Conservation (phyloP, 768 basidiomycete genomes). For the Tulasnella calospora region DNA sequence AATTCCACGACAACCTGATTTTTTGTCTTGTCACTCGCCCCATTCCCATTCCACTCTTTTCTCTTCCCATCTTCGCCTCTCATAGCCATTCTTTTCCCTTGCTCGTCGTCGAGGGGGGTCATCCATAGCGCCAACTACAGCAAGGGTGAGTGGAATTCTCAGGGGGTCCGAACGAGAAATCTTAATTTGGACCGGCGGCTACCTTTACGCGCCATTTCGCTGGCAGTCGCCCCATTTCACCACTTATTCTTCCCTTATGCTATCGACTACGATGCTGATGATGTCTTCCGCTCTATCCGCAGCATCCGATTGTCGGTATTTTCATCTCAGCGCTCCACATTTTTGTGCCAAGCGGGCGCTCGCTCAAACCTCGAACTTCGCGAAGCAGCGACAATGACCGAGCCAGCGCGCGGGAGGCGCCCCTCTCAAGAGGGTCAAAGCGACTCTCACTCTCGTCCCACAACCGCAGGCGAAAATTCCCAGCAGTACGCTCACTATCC, state of each 20-base stretch:
- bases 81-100: background rate
- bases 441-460: conserved; percentile 1
- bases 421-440: conserved; percentile 2
- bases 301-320: background rate
- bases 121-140: background rate
- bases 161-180: background rate
- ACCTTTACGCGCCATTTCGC: background rate
- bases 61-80: background rate
- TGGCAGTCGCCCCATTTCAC: background rate
- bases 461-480: background rate
- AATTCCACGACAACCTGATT: background rate
- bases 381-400: background rate
- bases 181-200: background rate
- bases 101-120: background rate
- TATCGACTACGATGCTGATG: background rate
- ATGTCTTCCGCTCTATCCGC: background rate
- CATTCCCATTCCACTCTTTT: background rate
- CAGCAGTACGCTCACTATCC: background rate
- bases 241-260: background rate
- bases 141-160: background rate
- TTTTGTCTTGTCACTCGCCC: background rate
- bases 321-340: background rate
- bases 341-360: background rate
- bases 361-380: background rate
- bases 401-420: background rate